Percentiles rank a stretch among this genome's conserved stretches.
Evolutionary conservation across 176 grass and related monocot genomes (phyloP).

Genomic region (Cenchrus americanus): DNA sequence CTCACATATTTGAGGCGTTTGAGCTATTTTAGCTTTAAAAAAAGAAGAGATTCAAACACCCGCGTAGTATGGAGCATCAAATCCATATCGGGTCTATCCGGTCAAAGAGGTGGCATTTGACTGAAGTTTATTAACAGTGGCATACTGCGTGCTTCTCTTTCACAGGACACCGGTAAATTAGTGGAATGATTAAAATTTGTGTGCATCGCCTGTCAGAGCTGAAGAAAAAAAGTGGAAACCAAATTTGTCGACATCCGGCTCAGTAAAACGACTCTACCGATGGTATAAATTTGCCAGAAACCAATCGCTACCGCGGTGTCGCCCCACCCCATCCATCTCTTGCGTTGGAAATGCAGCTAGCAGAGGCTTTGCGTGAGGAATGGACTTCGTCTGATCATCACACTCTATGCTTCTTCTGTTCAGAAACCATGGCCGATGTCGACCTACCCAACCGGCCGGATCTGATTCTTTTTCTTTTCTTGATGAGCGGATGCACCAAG

Average conservation of each 20-base stretch:
- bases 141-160: background rate
- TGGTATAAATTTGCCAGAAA: too few species aligned
- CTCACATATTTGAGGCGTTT: too few species aligned
- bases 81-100: background rate
- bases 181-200: background rate
- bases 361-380: background rate
- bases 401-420: background rate
- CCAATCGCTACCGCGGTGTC: background rate
- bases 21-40: too few species aligned
- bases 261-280: too few species aligned
- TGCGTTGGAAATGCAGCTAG: background rate
- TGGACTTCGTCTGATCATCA: background rate
- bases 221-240: background rate
- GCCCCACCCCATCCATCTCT: background rate
- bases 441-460: background rate
- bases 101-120: background rate
- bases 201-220: background rate
- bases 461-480: background rate
- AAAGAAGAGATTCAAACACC: too few species aligned
- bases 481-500: too few species aligned
- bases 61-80: background rate
- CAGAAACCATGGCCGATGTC: background rate
- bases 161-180: background rate
- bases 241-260: background rate
- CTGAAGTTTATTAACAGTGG: background rate